Conservation (phyloP, 1,139 yeast species). For the Magnusiomyces magnusii region DNA sequence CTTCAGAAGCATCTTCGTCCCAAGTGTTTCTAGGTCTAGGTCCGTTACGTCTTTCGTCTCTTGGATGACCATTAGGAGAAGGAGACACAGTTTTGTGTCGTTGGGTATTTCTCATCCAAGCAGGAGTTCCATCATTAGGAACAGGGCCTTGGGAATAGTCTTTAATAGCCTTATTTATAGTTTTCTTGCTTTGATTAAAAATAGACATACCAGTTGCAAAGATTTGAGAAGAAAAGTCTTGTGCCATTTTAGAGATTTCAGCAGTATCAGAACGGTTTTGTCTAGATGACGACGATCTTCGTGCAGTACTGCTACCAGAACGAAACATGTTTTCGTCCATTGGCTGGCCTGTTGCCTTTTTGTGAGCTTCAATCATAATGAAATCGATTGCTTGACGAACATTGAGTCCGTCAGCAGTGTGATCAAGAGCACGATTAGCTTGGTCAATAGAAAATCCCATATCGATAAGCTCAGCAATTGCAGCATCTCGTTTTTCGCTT, state of each 20-base stretch:
- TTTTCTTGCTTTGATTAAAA: constrained; percentile 53
- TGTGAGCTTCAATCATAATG: constrained; percentile 54
- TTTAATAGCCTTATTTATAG: constrained; percentile 58
- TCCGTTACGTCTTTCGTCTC: no score
- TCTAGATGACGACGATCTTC: constrained; percentile 13
- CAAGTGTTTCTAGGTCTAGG: constrained; percentile 7
- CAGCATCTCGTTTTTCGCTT: constrained; percentile 39
- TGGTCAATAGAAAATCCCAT: constrained; percentile 67
- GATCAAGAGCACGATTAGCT: constrained; percentile 52
- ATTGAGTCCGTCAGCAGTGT: constrained; percentile 48
- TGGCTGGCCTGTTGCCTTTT: constrained; percentile 25
- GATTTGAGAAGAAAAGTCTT: constrained; percentile 56
- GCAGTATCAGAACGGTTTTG: constrained; percentile 6
- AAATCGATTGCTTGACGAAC: constrained; percentile 60
- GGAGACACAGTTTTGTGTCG: constrained; percentile 15
- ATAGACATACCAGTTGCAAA: constrained; percentile 56
- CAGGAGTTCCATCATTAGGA: constrained; percentile 48
- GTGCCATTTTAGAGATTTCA: constrained; percentile 42
- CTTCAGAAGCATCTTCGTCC: constrained; percentile 20
- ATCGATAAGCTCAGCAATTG: constrained; percentile 64
- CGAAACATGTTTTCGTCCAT: constrained; percentile 1
- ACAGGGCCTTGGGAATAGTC: constrained; percentile 39
- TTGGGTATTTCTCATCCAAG: constrained; percentile 65
- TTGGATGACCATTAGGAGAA: neutral
- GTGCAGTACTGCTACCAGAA: neutral